Base-by-base conservation (phyloP, 202 grass and related monocot genomes). In the Zoysia matrella region DNA sequence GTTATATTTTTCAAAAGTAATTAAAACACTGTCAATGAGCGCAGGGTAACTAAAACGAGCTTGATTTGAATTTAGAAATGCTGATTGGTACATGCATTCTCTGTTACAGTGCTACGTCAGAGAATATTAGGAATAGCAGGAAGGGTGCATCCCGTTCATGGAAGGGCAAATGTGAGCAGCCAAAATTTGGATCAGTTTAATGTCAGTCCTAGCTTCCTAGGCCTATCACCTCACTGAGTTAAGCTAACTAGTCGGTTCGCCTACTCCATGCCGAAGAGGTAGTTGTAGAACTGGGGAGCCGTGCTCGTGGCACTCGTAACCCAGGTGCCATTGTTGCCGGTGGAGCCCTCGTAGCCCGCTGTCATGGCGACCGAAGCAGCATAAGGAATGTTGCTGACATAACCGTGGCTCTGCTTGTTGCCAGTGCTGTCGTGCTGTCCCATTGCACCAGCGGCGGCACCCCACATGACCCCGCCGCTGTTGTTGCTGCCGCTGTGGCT, bases 191-290 rank as follows among this genome's bases (percentile, higher is more conserved):
- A 85, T 83, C 84, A 87, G 83, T 83, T 88, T 80, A 77, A 97
- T 91, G 89, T 93, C 79, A 88, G 89, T 91, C 86, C 89, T 85
- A 89, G 85, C 80, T 65, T 91, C 89, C 89, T 85, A 89, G 87
- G 83, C 75, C 89, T 91, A 91, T 69, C 79, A 88, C 71, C 67
- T 82, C 80, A 47, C 74, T 74, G 78, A 74, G 78, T 68, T 22
- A 22, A 22, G 45, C n/a, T 55, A 14, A 16, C 73, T 84, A 58
- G 81, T 68, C 72, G 73, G 52, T 60, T 76, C 69, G 75, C 75
- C 79, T 91, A 97, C 80, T 97, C 90, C 80, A 89, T 87, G 46
- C 90, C 92, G 87, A 89, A 91, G 82, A 94, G 83, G 58, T 90
- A 88, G 88, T 78, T 86, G 92, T 89, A 90, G 70, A 60, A 86